Base-by-base conservation (phyloP, 345 rosid species). In the Euphorbia tirucalli region DNA sequence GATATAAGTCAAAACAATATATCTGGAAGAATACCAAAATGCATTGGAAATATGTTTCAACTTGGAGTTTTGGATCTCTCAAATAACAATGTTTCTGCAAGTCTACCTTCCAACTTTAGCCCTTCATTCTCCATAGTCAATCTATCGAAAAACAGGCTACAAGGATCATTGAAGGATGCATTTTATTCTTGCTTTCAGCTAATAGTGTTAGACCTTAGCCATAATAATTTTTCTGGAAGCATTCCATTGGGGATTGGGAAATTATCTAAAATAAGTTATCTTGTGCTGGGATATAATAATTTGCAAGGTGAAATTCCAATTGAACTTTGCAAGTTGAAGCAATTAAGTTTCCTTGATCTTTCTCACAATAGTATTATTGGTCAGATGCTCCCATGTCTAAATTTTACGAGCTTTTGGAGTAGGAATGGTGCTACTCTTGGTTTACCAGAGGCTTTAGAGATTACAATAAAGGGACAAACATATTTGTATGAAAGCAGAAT, bases 181-280 rank as follows among this genome's bases (percentile, higher is more conserved):
- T 49, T 66, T 10, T 14, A 19, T 19, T 2, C 19, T 3, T 66
- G 37, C 35, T 28, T 15, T 27, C 9, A 30, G 31, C n/a, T 25
- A 2, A 0, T 0, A 0, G 10, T 27, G 1, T 30, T 73, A 27
- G 79, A 81, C 66, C 62, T 78, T 5, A 52, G 65, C 44, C 28
- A 62, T 0, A 80, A 83, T 48, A 11, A 2, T 19, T 43, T 83
- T 10, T 4, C 24, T 0, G 81, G 81, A 3, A 16, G 27, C 1
- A 61, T 83, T 64, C 80, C 82, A 0, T 2, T 62, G 7, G 74
- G 77, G 73, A 63, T 82, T 43, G 69, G 15, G 13, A 16, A 0
- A 0, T 13, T 75, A 31, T 7, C 39, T 1, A 0, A 16, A 0
- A 39, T 80, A 55, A 41, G 72, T 10, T 63, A 56, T 67, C 62